phyloP scores from a whole-genome alignment of 176 grass and related monocot genomes.

The Ensete ventricosum region DNA sequence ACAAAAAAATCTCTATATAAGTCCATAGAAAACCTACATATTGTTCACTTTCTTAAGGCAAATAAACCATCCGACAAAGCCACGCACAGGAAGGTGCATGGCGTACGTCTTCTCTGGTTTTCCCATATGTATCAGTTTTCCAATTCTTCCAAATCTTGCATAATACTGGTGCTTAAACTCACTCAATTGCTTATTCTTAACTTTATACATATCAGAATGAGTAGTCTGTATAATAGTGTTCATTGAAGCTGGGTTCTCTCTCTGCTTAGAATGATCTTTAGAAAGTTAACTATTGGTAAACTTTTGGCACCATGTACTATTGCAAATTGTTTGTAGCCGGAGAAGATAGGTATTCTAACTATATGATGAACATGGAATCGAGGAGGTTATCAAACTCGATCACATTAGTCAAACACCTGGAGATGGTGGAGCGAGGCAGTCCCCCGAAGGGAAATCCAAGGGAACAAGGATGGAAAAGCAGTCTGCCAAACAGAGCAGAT shows the following conservation, averaged over 20 bases:
- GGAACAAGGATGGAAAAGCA: too few relatives aligned
- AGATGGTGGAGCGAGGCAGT: neutral
- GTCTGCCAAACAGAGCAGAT: too few relatives aligned
- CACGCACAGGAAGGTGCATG: too few relatives aligned
- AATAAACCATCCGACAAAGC: too few relatives aligned
- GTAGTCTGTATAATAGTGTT: neutral
- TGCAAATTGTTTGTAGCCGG: neutral
- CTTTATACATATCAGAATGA: neutral
- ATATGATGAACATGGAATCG: neutral
- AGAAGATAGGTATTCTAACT: neutral
- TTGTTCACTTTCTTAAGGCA: too few relatives aligned
- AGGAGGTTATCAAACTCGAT: neutral
- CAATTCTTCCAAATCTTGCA: too few relatives aligned
- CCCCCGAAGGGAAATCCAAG: neutral
- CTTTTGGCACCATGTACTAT: neutral
- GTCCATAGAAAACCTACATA: too few relatives aligned
- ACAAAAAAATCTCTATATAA: too few relatives aligned
- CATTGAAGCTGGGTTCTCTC: neutral
- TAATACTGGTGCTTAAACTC: too few relatives aligned
- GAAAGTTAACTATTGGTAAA: neutral
- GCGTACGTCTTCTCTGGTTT: too few relatives aligned
- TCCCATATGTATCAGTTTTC: too few relatives aligned
- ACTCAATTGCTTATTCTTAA: too few relatives aligned
- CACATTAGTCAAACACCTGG: neutral
- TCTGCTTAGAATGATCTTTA: neutral